phyloP scores from a whole-genome alignment of 1,284 basidiomycete species.

The Rhodotorula sp. region DNA sequence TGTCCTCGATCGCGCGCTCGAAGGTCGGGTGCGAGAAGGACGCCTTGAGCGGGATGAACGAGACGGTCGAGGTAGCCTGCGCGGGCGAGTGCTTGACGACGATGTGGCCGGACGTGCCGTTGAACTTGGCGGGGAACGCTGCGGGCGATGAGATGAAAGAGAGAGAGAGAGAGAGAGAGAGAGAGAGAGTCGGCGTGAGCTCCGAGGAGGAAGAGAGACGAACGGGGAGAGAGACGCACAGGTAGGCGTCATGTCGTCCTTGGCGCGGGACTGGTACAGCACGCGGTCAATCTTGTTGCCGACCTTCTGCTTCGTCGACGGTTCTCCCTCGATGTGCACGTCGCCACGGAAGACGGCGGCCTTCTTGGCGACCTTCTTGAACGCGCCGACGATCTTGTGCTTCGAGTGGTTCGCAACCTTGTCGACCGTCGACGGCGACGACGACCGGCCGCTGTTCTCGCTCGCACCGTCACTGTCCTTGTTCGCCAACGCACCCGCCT shows the following conservation, averaged over 20 bases:
- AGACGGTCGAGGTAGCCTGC: constrained; percentile 42
- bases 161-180: neutral
- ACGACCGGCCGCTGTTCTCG: constrained; percentile 44
- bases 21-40: constrained; percentile 42
- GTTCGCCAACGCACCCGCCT: constrained; percentile 27
- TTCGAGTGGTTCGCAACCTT: constrained; percentile 48
- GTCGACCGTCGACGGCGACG: constrained; percentile 6
- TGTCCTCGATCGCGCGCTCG: constrained; percentile 47
- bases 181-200: too few relatives aligned
- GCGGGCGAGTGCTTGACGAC: constrained; percentile 44
- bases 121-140: constrained; percentile 50
- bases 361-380: constrained; percentile 48
- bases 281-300: constrained; percentile 49
- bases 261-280: constrained; percentile 47
- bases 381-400: constrained; percentile 45
- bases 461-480: constrained; percentile 41
- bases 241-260: constrained; percentile 45
- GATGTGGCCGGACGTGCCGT: constrained; percentile 49
- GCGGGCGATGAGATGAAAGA: neutral
- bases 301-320: constrained; percentile 45
- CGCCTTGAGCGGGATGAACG: constrained; percentile 46
- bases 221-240: constrained; percentile 41
- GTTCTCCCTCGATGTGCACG: constrained; percentile 48
- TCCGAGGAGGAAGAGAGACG: too few relatives aligned
- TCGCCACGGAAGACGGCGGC: constrained; percentile 50